Percentiles rank a stretch among this genome's conserved stretches.
These are phyloP conservation scores for Aegilops speltoides DNA, from an alignment of 176 grass and related monocot species.

Conservation along the genomic window DNA sequence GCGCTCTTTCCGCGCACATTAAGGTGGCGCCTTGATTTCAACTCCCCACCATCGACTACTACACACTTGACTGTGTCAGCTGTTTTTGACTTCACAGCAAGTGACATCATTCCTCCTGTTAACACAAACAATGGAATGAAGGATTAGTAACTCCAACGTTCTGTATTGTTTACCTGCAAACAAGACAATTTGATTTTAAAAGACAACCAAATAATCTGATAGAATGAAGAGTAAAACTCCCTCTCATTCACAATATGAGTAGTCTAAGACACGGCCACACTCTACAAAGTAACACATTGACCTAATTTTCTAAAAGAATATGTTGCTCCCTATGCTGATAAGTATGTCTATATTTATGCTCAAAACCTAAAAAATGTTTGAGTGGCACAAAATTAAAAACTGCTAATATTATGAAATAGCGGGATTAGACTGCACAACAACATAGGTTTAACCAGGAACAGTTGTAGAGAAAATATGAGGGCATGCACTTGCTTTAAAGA, in stretches of 20 bases:
- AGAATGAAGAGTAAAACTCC: neutral
- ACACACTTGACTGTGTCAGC: slow-evolving; percentile 76
- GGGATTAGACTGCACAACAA: neutral
- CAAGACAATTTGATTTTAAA: slow-evolving; percentile 20
- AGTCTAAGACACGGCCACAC: neutral
- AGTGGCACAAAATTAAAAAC: neutral
- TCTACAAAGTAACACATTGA: neutral
- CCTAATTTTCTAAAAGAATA: neutral
- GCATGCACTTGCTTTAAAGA: neutral
- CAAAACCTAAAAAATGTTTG: neutral
- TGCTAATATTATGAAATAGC: neutral
- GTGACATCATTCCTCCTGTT: slow-evolving; percentile 96
- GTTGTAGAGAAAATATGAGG: slow-evolving; percentile 4
- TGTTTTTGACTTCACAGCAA: slow-evolving; percentile 79
- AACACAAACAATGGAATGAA: slow-evolving; percentile 20
- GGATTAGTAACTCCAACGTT: neutral
- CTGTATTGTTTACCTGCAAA: slow-evolving; percentile 15
- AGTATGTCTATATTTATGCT: neutral
- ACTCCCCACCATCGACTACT: slow-evolving; percentile 92
- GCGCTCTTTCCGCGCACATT: slow-evolving; percentile 98
- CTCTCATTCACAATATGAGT: neutral
- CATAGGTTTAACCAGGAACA: neutral
- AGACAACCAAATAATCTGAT: slow-evolving; percentile 10
- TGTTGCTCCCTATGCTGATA: neutral
- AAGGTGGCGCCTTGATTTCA: slow-evolving; percentile 95